Evolutionary conservation across 129 eudicot species (phyloP), one percentile per base, ranked within the genome.

Genomic region (Tanacetum coccineum): DNA sequence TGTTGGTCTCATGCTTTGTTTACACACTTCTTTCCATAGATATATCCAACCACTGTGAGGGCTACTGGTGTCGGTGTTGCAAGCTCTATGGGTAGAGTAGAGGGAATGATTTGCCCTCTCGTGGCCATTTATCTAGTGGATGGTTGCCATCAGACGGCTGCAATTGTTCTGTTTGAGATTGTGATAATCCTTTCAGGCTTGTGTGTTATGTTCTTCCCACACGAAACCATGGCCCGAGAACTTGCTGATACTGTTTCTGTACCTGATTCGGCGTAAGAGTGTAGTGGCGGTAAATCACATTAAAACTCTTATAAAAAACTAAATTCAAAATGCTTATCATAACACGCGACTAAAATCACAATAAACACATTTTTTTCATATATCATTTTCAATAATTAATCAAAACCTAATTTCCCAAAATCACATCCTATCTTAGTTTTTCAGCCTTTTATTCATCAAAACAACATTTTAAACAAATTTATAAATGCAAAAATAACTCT

Each of bases 31-130:
- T 44, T 50, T 55, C 6, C 70, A 54, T 76, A 87, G 91, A 66
- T 87, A 66, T 87, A 87, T 76, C 95, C 95, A 13, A 87, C 95
- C 13, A 66, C 82, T 10, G 70, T 84, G 72, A 81, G 95, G 79
- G 70, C 85, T 14, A 87, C 87, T 48, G 95, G 95, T 9, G 79
- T 78, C 48, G 95, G 95, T 40, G 70, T 79, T 2, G 87, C 90
- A n/a, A 84, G 81, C 58, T 75, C 95, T 1, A 80, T 84, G 51
- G 90, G 90, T 54, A 79, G 87, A 72, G 39, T 87, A 9, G 95
- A 87, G 58, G 95, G 90, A 4, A 84, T 87, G 81, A 52, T 81
- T 64, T 76, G 84, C 66, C 96, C 89, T 49, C 76, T 85, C 2
- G 87, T 83, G 20, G 91, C 89, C 0, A 87, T 88, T n/a, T 68